Conservation (phyloP, 75 land plant species). For the Adiantum capillusveneris region DNA sequence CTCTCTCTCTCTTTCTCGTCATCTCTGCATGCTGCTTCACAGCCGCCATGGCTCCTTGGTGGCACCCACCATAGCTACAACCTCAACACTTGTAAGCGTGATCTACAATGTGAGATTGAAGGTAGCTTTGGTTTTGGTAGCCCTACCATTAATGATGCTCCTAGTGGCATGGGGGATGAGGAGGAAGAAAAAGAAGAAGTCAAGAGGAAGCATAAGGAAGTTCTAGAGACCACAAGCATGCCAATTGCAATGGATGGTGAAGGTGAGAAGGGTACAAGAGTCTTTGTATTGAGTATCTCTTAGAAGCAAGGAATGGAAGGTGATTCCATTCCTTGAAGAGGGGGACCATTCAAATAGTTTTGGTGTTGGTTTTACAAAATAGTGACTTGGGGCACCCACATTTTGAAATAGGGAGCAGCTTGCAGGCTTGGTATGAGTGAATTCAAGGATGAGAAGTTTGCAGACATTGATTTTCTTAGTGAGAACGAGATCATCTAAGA, state of each 20-base stretch:
- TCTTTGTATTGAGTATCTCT: too few relatives aligned
- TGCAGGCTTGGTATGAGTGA: conserved; percentile 58
- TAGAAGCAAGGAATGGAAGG: too few relatives aligned
- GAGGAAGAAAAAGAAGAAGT: neutral
- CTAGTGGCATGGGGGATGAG: conserved; percentile 19
- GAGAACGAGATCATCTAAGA: conserved; percentile 42
- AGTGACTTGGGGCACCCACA: neutral
- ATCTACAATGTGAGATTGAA: conserved; percentile 24
- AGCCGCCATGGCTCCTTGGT: too few relatives aligned
- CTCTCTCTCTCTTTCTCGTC: too few relatives aligned
- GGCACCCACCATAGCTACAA: too few relatives aligned
- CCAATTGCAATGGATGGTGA: too few relatives aligned
- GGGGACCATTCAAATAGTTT: too few relatives aligned
- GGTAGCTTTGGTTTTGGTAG: conserved; percentile 37
- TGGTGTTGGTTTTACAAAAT: neutral
- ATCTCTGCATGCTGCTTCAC: too few relatives aligned
- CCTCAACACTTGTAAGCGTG: conserved; percentile 33
- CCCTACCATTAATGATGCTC: conserved; percentile 53
- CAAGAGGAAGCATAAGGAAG: too few relatives aligned
- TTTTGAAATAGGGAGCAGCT: neutral
- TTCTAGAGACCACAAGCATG: too few relatives aligned
- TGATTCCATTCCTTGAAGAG: too few relatives aligned
- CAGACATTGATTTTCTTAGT: conserved; percentile 60
- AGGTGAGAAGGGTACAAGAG: too few relatives aligned
- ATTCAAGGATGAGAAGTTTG: conserved; percentile 83